Conservation (phyloP, 2,329 filamentous ascomycete species). For the Ophiocordyceps camponoti-floridani region DNA sequence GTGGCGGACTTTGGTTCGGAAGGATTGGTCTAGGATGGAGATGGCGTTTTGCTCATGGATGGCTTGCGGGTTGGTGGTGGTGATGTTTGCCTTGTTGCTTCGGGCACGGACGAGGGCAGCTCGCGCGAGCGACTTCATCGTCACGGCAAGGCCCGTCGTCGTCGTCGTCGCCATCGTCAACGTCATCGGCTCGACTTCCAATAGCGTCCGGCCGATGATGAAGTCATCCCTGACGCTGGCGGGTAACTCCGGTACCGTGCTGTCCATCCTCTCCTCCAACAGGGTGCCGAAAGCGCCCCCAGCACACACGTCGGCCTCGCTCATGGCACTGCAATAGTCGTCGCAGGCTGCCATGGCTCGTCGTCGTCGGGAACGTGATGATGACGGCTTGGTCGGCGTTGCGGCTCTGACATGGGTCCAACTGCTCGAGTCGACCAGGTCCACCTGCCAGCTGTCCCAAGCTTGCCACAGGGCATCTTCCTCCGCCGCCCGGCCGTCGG, state of each 20-base stretch:
- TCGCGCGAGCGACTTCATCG: conserved; percentile 13
- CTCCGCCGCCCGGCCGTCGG: conserved; percentile 25
- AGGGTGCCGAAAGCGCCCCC: conserved; percentile 24
- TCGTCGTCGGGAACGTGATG: conserved; percentile 6
- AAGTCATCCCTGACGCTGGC: conserved; percentile 30
- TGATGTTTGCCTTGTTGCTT: background rate
- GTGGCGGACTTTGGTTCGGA: conserved; percentile 9
- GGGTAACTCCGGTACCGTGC: conserved; percentile 39
- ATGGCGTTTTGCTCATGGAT: conserved; percentile 17
- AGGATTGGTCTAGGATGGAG: conserved; percentile 18
- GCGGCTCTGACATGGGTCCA: conserved; percentile 15
- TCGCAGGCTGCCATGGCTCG: conserved; percentile 28
- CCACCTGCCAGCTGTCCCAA: conserved; percentile 51
- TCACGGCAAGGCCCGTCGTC: conserved; percentile 11
- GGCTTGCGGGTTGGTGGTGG: conserved; percentile 6
- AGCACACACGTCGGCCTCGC: conserved; percentile 46
- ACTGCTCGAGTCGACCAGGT: conserved; percentile 38
- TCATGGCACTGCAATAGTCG: conserved; percentile 39
- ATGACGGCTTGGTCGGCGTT: conserved; percentile 13
- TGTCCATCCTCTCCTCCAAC: conserved; percentile 37
- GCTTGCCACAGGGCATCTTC: conserved; percentile 46
- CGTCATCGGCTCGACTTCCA: conserved; percentile 23
- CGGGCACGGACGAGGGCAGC: conserved; percentile 3
- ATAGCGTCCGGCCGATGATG: conserved; percentile 25
- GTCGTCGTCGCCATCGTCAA: conserved; percentile 11